A percentile compares a stretch with the other conserved stretches of the same genome.
phyloP scores from a whole-genome alignment of 805 yeast genomes.

The Schwanniomyces yamadae region DNA sequence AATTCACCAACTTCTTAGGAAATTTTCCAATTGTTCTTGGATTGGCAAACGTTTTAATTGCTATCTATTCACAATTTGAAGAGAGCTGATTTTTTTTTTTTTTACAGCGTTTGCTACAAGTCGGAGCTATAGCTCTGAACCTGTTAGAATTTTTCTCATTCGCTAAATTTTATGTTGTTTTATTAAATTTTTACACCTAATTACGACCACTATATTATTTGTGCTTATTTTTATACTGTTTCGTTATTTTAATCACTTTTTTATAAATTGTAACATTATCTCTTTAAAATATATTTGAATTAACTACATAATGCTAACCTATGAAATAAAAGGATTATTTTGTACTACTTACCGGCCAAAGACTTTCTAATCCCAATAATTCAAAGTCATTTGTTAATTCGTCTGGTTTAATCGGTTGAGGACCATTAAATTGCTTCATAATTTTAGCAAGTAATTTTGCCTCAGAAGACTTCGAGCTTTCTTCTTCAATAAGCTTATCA shows the following conservation, averaged over 20 bases:
- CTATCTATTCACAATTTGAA: slow-evolving; percentile 53
- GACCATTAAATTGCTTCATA: slow-evolving; percentile 43
- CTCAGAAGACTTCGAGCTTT: slow-evolving; percentile 28
- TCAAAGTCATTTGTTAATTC: slow-evolving; percentile 37
- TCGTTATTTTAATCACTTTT: neutral
- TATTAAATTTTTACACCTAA: slow-evolving; percentile 2
- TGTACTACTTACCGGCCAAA: slow-evolving; percentile 29
- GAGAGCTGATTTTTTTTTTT: slow-evolving; percentile 26
- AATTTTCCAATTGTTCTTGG: slow-evolving; percentile 47
- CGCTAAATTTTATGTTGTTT: slow-evolving; percentile 3
- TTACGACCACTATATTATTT: neutral
- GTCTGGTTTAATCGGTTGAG: slow-evolving; percentile 32
- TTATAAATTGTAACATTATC: slow-evolving; percentile 7
- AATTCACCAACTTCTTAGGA: slow-evolving; percentile 41
- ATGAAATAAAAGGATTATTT: neutral
- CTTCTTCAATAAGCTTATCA: slow-evolving; percentile 9
- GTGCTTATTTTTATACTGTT: slow-evolving; percentile 5
- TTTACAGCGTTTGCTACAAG: slow-evolving; percentile 1
- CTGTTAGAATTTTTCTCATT: too few species aligned
- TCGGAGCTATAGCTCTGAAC: neutral
- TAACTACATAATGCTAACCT: neutral
- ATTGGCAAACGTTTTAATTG: slow-evolving; percentile 44
- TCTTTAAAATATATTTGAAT: slow-evolving; percentile 1
- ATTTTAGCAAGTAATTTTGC: slow-evolving; percentile 40
- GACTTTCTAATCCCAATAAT: slow-evolving; percentile 33